These are phyloP conservation scores for Ceratobasidium sp. DNA, from an alignment of 1,284 basidiomycete genomes.

Conservation along the genomic window DNA sequence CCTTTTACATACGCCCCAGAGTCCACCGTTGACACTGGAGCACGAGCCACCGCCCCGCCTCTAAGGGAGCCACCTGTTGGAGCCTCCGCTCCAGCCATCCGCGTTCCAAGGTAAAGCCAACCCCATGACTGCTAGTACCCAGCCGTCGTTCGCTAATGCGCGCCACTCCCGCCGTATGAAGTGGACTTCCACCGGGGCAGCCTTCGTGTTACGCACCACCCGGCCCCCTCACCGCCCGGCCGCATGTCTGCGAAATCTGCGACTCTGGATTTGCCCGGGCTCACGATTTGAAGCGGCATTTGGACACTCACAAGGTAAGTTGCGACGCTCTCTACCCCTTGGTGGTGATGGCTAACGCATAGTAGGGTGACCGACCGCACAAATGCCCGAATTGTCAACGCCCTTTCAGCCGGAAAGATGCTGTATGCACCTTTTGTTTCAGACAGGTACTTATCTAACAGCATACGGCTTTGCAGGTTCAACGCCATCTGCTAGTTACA, in stretches of 20 bases:
- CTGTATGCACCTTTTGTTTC: conserved; percentile 16
- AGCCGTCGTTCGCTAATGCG: not conserved
- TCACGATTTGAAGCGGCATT: conserved; percentile 21
- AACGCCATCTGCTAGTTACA: conserved; percentile 7
- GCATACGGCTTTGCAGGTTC: not conserved
- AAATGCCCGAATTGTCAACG: conserved; percentile 11
- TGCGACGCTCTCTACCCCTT: not conserved
- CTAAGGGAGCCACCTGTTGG: not conserved
- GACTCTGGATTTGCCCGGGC: conserved; percentile 27
- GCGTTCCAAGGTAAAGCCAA: conserved; percentile 16
- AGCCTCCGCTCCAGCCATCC: not conserved
- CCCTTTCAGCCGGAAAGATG: conserved; percentile 33
- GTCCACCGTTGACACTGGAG: not conserved
- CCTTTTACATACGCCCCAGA: not conserved
- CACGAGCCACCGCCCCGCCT: not conserved
- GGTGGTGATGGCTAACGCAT: not conserved
- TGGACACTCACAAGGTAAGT: conserved; percentile 29
- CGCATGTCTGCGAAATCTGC: conserved; percentile 25
- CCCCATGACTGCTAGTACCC: not conserved
- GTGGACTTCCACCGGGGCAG: conserved; percentile 11
- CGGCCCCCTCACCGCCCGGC: conserved; percentile 6
- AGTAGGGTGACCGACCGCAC: conserved; percentile 24
- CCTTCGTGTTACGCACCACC: conserved; percentile 22
- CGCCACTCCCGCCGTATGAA: not conserved
- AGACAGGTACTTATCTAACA: not conserved